A percentile compares a stretch with the other conserved stretches of the same genome.
Evolutionary conservation across 768 basidiomycete species (phyloP).

Genomic region (Crassisporium funariophilum): DNA sequence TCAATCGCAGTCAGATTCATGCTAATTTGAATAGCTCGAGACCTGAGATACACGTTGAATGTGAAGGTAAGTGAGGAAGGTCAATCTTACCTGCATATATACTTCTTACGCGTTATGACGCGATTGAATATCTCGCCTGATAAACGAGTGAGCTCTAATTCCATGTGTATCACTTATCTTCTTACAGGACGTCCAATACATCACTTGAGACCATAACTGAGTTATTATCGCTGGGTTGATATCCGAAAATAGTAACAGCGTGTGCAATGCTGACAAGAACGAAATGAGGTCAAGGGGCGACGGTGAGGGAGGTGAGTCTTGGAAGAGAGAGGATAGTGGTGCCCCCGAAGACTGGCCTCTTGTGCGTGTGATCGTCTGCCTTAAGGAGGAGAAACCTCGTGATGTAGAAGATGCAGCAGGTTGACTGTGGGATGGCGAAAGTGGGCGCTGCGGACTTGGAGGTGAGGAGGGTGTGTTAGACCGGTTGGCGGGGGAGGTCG

Average conservation of each 20-base stretch:
- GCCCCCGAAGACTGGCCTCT: conserved; percentile 46
- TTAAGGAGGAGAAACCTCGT: conserved; percentile 64
- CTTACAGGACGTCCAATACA: conserved; percentile 98
- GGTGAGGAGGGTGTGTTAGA: conserved; percentile 46
- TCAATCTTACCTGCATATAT: conserved; percentile 73
- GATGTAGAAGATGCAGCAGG: conserved; percentile 46
- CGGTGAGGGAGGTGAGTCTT: conserved; percentile 42
- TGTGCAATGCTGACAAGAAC: conserved; percentile 84
- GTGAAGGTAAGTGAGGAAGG: neutral
- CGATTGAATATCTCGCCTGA: conserved; percentile 86
- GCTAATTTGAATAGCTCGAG: conserved; percentile 85
- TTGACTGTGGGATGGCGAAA: conserved; percentile 52
- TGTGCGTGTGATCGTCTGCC: conserved; percentile 61
- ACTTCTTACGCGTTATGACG: conserved; percentile 88
- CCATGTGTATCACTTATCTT: conserved; percentile 32
- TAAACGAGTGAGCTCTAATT: neutral
- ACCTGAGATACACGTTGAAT: conserved; percentile 40
- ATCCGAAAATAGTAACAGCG: conserved; percentile 80
- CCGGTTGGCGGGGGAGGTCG: conserved; percentile 35
- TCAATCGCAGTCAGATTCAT: conserved; percentile 86
- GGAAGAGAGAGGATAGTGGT: conserved; percentile 52
- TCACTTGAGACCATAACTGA: conserved; percentile 96
- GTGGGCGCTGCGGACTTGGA: conserved; percentile 50
- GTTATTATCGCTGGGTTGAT: conserved; percentile 87
- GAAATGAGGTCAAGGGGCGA: conserved; percentile 64